Evolutionary conservation across 2,329 filamentous ascomycete genomes (phyloP), one percentile per base, ranked within the genome.

Genomic region (Paramyrothecium roridum): DNA sequence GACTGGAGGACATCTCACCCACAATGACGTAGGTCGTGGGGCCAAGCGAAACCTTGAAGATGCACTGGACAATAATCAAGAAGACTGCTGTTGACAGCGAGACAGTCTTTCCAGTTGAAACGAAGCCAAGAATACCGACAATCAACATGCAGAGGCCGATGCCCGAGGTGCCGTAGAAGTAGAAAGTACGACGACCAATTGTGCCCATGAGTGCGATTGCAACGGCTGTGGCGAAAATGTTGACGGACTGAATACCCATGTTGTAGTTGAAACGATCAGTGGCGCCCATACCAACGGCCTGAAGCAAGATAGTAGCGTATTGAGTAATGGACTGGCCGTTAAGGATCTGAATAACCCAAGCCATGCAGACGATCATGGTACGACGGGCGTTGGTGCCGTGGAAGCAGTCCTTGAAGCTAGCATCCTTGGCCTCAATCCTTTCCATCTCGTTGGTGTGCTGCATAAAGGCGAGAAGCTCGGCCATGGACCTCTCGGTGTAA

Each of bases 261-360:
- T 75, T 74, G 59, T 64, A 70, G 59, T 68, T 64, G 59, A 81
- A 83, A 2, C 80, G 70, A 49, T 73, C 72, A 6, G 61, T 64
- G 1, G 67, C 59, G 22, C 63, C 61, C 57, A 84, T 70, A 3
- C 81, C 81, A 10, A 80, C 78, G 54, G 81, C 76, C 52, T 75
- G 66, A 53, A 83, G 76, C 57, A 77, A 70, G 57, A 83, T 80
- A 2, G 79, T 80, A 2, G 79, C 81, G 57, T 80, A 84, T 23
- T 76, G 73, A 48, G 78, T 81, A 63, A 84, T 81, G 2, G 80
- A 78, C 61, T 81, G 61, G 10, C 70, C 70, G 53, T 67, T 69
- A 16, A 71, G 62, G 1, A 66, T 64, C 59, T 72, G 70, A 8
- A 69, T 68, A 6, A 64, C 55, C 52, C 62, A 71, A 3, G 66